These are phyloP conservation scores for Osmanthus fragrans DNA, from an alignment of 257 asterid species.

Conservation along the genomic window DNA sequence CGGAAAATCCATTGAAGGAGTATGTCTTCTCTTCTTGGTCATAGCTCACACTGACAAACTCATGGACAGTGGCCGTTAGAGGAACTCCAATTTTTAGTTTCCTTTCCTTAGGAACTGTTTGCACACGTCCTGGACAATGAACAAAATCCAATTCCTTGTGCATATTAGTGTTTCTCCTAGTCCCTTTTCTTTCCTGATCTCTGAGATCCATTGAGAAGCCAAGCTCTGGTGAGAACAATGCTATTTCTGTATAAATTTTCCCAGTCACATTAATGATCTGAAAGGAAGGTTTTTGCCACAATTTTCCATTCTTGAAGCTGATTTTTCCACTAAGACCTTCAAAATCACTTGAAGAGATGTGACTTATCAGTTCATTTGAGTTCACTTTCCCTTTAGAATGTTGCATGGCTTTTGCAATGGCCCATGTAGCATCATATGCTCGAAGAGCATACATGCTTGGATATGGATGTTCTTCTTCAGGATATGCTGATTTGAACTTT, in stretches of 20 bases:
- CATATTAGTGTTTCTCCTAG: slow-evolving; percentile 11
- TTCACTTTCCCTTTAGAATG: slow-evolving; percentile 15
- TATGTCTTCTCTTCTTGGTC: slow-evolving; percentile 33
- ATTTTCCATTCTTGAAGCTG: slow-evolving; percentile 45
- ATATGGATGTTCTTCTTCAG: slow-evolving; percentile 42
- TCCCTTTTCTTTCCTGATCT: slow-evolving; percentile 14
- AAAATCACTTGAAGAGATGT: slow-evolving; percentile 32
- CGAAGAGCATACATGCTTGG: slow-evolving; percentile 49
- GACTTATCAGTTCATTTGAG: slow-evolving; percentile 15
- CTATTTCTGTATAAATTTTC: slow-evolving; percentile 45
- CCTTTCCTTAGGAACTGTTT: slow-evolving; percentile 42
- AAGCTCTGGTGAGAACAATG: slow-evolving; percentile 42
- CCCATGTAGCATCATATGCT: slow-evolving; percentile 55
- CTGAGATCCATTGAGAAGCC: slow-evolving; percentile 37
- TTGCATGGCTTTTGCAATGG: slow-evolving; percentile 34
- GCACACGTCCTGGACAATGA: slow-evolving; percentile 59
- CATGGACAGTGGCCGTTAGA: slow-evolving; percentile 42
- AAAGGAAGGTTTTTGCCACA: slow-evolving; percentile 38
- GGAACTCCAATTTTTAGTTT: slow-evolving; percentile 60
- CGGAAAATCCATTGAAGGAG: slow-evolving; percentile 47
- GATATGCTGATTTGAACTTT: slow-evolving; percentile 38
- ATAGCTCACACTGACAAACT: slow-evolving; percentile 48
- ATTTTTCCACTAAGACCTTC: slow-evolving; percentile 55
- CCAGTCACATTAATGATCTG: slow-evolving; percentile 57
- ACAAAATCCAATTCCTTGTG: slow-evolving; percentile 31